phyloP scores from a whole-genome alignment of 2,329 filamentous ascomycete genomes.

The Aspergillus oerlinghausenensis region DNA sequence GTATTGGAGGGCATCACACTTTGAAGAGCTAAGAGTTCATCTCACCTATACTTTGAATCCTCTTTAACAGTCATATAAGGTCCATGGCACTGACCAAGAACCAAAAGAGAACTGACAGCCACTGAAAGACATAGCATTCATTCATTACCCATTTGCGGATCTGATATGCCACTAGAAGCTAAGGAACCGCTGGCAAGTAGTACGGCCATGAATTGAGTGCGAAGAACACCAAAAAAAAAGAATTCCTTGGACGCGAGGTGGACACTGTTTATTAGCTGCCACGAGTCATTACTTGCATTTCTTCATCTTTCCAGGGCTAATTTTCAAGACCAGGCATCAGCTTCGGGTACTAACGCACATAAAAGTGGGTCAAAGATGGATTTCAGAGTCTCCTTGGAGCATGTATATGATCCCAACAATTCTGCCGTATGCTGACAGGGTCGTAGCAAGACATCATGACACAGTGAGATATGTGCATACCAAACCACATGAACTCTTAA shows the following conservation, averaged over 20 bases:
- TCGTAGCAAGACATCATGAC: conserved; percentile 24
- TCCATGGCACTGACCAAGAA: background rate
- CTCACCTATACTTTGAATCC: no score
- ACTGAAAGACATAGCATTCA: background rate
- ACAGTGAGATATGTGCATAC: conserved; percentile 23
- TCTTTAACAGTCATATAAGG: background rate
- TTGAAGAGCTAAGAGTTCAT: background rate
- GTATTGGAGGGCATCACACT: background rate
- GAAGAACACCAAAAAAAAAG: background rate
- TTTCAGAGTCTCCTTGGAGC: background rate
- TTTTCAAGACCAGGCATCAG: background rate
- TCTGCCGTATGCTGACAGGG: conserved; percentile 7
- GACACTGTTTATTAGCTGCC: background rate
- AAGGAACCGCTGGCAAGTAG: background rate
- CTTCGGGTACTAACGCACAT: no score
- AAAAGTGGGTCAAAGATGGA: background rate
- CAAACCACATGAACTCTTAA: background rate
- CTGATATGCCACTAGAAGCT: background rate
- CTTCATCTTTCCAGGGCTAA: background rate
- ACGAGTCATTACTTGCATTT: background rate
- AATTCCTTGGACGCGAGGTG: background rate
- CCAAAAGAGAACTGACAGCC: background rate
- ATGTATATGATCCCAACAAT: conserved; percentile 9
- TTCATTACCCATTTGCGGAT: background rate
- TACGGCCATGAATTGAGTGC: background rate